These are phyloP conservation scores for Eucalyptus pumila DNA, from an alignment of 345 rosid species.

Conservation along the genomic window DNA sequence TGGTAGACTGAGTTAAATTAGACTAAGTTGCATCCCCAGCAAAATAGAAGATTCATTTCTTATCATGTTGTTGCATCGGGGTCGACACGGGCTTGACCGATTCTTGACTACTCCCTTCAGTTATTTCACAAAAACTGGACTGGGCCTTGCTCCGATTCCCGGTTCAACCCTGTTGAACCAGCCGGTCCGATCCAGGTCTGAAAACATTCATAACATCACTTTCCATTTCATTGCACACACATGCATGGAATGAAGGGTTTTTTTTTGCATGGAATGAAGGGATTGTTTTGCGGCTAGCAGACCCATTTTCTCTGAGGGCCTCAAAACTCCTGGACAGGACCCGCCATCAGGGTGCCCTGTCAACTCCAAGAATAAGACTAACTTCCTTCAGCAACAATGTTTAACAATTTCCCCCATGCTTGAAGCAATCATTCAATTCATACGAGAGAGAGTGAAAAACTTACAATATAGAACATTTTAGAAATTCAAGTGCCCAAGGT, in stretches of 20 bases:
- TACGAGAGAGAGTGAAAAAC: neutral
- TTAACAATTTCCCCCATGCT: neutral
- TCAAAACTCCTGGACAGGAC: neutral
- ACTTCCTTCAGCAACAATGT: neutral
- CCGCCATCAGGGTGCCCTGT: neutral
- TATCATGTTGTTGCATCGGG: neutral
- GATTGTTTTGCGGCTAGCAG: neutral
- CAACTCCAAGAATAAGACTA: neutral
- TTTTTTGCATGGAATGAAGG: neutral
- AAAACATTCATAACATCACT: neutral
- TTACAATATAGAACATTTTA: neutral
- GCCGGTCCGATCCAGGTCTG: neutral
- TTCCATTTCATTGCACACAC: neutral
- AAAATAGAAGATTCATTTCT: neutral
- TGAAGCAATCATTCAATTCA: neutral
- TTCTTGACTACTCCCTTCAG: neutral
- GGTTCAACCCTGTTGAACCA: rapidly evolving
- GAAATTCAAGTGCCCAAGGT: neutral
- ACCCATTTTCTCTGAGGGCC: neutral
- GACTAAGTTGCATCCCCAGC: neutral
- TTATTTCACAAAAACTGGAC: neutral
- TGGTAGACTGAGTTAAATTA: neutral
- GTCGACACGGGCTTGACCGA: neutral
- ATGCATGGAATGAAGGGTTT: neutral
- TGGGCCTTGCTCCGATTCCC: neutral